Conservation (phyloP, 306 rosid species). For the Dalbergia oliveri region DNA sequence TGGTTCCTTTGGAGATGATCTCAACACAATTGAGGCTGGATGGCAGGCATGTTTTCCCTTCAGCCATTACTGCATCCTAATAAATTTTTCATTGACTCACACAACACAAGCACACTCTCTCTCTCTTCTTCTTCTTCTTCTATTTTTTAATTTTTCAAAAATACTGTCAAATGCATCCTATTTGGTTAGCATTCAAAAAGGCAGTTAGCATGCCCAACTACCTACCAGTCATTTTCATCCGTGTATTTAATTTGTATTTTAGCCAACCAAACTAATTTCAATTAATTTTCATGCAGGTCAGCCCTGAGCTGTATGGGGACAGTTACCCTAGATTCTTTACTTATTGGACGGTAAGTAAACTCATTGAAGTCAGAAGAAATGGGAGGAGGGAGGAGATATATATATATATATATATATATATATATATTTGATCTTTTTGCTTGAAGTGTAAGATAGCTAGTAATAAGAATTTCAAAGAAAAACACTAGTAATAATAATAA, state of each 20-base stretch:
- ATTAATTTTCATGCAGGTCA: conserved; percentile 71
- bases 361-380: conserved; percentile 4
- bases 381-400: not conserved
- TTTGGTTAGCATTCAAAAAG: conserved; percentile 45
- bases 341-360: conserved; percentile 89
- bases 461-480: not conserved
- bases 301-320: conserved; percentile 98
- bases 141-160: too few species aligned
- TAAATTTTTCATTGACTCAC: conserved; percentile 6
- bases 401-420: not conserved
- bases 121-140: not conserved
- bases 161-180: not conserved
- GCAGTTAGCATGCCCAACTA: conserved; percentile 58
- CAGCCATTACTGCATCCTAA: conserved; percentile 42
- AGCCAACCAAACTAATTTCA: conserved; percentile 50
- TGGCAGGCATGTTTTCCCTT: conserved; percentile 79
- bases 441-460: conserved; percentile 32
- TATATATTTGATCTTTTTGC: conserved; percentile 38
- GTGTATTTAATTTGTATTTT: conserved; percentile 19
- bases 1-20: conserved; percentile 95
- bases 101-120: not conserved
- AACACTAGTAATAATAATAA: not conserved
- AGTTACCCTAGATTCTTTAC: conserved; percentile 93
- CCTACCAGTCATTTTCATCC: conserved; percentile 49
- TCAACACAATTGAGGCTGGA: conserved; percentile 98